A percentile compares a stretch with the other conserved stretches of the same genome.
These are phyloP conservation scores for Sophora flavescens DNA, from an alignment of 306 rosid genomes.

Conservation along the genomic window DNA sequence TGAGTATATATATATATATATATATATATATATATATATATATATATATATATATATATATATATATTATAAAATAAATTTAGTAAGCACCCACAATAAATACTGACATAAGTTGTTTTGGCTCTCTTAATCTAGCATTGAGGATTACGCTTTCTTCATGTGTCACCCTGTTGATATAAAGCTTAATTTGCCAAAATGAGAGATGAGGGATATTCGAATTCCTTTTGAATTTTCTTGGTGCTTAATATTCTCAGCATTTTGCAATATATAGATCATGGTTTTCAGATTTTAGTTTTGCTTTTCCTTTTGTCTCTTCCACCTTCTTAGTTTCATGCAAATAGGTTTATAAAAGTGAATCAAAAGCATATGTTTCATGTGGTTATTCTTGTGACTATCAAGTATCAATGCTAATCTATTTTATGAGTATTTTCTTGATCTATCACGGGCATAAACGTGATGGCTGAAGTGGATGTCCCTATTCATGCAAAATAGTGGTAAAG, in stretches of 20 bases:
- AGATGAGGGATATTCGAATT: conserved; percentile 68
- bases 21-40: too few species aligned
- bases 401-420: conserved; percentile 8
- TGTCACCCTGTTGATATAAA: conserved; percentile 52
- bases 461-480: conserved; percentile 95
- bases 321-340: conserved; percentile 19
- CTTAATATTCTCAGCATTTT: conserved; percentile 35
- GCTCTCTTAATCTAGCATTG: conserved; percentile 44
- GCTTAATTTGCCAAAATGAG: conserved; percentile 85
- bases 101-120: neutral
- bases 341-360: conserved; percentile 9
- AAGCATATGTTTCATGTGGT: conserved; percentile 18
- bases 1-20: too few species aligned
- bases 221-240: conserved; percentile 43
- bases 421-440: conserved; percentile 46
- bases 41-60: too few species aligned
- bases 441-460: conserved; percentile 91
- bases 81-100: too few species aligned
- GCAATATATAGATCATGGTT: neutral
- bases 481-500: conserved; percentile 91
- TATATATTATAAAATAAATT: too few species aligned
- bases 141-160: conserved; percentile 56
- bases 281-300: conserved; percentile 19
- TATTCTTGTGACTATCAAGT: conserved; percentile 18
- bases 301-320: conserved; percentile 9